Conservation (phyloP, 2,329 filamentous ascomycete genomes). For the Nigrograna mackinnonii region DNA sequence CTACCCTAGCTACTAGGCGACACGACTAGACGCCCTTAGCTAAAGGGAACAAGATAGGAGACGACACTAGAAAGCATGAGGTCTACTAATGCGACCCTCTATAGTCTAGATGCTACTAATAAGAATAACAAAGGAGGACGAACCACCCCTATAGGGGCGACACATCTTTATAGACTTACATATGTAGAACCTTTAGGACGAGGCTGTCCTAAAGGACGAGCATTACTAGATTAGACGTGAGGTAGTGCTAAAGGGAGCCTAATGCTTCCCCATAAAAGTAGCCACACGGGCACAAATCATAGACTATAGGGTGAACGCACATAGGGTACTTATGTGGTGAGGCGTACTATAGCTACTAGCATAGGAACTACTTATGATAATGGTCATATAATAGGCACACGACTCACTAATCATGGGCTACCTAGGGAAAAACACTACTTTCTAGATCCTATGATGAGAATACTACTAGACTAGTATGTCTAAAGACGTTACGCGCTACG, state of each 20-base stretch:
- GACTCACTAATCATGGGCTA: conserved; percentile 1
- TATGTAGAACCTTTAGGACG: background rate
- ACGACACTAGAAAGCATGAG: background rate
- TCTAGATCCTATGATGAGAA: conserved; percentile 1
- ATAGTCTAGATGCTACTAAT: background rate
- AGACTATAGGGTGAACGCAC: background rate
- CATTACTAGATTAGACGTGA: background rate
- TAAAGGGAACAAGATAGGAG: background rate
- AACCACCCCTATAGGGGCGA: background rate
- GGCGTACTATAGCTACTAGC: conserved; percentile 1
- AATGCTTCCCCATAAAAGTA: background rate
- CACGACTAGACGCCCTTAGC: background rate
- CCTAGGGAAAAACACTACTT: conserved; percentile 4
- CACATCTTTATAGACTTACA: conserved; percentile 1
- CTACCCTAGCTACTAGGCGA: background rate
- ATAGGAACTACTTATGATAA: conserved; percentile 2
- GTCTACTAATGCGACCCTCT: background rate
- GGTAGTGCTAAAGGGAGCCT: conserved; percentile 1
- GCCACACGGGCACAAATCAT: background rate
- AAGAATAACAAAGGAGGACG: background rate
- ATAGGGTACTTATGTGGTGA: conserved; percentile 1
- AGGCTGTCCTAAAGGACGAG: background rate
- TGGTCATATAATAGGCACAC: conserved; percentile 2
- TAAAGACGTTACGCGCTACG: conserved; percentile 1
- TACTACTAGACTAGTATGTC: conserved; percentile 6